Conservation (phyloP, 2,329 filamentous ascomycete species). For the Ophiosphaerella herpotricha region DNA sequence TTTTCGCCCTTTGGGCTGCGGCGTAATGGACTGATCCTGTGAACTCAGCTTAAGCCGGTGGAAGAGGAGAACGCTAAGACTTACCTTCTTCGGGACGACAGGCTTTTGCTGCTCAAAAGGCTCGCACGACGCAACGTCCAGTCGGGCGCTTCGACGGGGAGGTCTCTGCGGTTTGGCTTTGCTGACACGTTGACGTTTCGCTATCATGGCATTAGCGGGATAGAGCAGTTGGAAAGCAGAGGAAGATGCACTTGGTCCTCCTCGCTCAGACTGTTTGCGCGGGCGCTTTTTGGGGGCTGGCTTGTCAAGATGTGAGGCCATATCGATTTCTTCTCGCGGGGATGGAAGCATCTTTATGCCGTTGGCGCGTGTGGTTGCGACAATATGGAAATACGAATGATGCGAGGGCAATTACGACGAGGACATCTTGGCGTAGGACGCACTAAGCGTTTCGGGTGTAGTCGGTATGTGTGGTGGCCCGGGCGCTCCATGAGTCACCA, state of each 20-base stretch:
- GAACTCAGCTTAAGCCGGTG: conserved; percentile 1
- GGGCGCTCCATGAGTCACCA: too few relatives aligned
- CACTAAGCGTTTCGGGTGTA: too few relatives aligned
- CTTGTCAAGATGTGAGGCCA: too few relatives aligned
- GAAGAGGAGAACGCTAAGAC: conserved; percentile 45
- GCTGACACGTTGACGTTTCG: not conserved
- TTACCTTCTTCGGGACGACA: conserved; percentile 45
- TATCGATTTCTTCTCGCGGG: too few relatives aligned
- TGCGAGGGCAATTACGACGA: too few relatives aligned
- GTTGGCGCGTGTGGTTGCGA: too few relatives aligned
- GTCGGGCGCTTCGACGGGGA: not conserved
- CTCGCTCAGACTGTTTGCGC: not conserved
- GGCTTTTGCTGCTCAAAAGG: not conserved
- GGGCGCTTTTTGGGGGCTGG: not conserved
- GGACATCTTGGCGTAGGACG: too few relatives aligned
- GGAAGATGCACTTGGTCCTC: not conserved
- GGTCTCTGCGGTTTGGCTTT: not conserved
- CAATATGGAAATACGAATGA: too few relatives aligned
- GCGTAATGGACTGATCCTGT: too few relatives aligned
- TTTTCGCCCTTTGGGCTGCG: too few relatives aligned
- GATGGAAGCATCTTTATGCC: too few relatives aligned
- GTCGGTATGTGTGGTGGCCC: too few relatives aligned
- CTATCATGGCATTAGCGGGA: not conserved
- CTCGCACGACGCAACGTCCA: not conserved
- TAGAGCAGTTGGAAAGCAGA: not conserved